Evolutionary conservation across 371 early-diverging fungal genomes (phyloP), one percentile per base, ranked within the genome.

Genomic region (Mortierella sp.): DNA sequence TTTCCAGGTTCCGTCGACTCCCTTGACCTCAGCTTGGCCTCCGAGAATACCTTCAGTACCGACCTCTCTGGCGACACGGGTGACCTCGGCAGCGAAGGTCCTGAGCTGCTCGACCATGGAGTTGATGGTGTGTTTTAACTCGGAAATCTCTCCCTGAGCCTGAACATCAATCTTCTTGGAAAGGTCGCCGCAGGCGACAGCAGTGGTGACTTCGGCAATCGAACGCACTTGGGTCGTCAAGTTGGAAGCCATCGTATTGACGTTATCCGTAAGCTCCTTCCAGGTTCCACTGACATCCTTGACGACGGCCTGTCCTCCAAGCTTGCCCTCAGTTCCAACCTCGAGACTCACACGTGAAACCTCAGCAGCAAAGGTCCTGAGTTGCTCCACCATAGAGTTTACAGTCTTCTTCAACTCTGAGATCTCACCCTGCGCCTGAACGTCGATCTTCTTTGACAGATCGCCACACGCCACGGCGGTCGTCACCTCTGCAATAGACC

Each of bases 1-100:
- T 73, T 92, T 93, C 95, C 95, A 95, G 0, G 92, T 93, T 24
- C 95, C 95, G 70, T 88, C 94, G 0, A 94, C 93, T 42, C 89
- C 92, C 42, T 90, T 83, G 4, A 94, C 93, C 3, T 91, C 90
- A 34, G 93, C 83, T 92, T 90, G 92, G 11, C 92, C 95, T 28
- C 94, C 92, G 0, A 94, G 88, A 26, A 88, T 88, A 19, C 94
- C 94, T 16, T 94, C 94, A 0, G 94, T 92, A 1, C 94, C 94
- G 47, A 93, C 93, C 79, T 92, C 92, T 54, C 83, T 84, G 0
- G 94, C 89, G 0, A 94, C 94, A 57, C 94, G 87, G n/a, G 91
- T 92, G 1, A 94, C 93, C 86, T 94, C 93, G 2, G 92, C 88
- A 9, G 93, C 91, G 75, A 95, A 89, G 58, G 74, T 82, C 74